phyloP scores from a whole-genome alignment of 257 asterid genomes.

The Leptodermis oblonga region DNA sequence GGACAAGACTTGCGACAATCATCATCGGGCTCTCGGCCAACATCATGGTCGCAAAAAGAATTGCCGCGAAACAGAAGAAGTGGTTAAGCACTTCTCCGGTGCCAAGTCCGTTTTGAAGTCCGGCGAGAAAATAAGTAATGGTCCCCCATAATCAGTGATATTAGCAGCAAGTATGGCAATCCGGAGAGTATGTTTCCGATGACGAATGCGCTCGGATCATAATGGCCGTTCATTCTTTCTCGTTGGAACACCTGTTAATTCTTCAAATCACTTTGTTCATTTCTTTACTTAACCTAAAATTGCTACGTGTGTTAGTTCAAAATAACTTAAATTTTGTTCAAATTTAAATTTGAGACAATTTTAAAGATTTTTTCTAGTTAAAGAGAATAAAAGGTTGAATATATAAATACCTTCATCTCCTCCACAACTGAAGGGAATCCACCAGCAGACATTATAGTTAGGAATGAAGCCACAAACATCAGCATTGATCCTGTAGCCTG shows the following conservation, averaged over 20 bases:
- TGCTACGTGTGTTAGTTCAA: too few relatives aligned
- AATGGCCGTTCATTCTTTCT: constrained; percentile 32
- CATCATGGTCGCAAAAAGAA: constrained; percentile 23
- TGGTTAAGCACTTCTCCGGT: constrained; percentile 4
- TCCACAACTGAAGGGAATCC: constrained; percentile 61
- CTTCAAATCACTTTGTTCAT: too few relatives aligned
- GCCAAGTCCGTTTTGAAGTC: constrained; percentile 16
- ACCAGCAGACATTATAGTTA: constrained; percentile 52
- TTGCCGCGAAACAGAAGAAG: constrained; percentile 17
- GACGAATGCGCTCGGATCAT: constrained; percentile 23
- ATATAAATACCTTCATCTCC: constrained; percentile 43
- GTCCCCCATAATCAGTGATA: constrained; percentile 27
- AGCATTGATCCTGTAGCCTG: constrained; percentile 40
- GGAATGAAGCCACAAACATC: constrained; percentile 46
- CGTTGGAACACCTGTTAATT: constrained; percentile 22
- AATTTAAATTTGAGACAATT: too few relatives aligned
- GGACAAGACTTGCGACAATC: constrained; percentile 27
- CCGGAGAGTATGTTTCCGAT: constrained; percentile 25
- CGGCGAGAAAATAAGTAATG: constrained; percentile 25
- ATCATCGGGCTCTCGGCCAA: constrained; percentile 34
- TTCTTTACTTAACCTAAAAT: too few relatives aligned
- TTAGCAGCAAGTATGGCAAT: constrained; percentile 24
- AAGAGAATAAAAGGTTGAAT: neutral
- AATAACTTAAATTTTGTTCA: too few relatives aligned
- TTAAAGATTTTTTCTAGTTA: too few relatives aligned